Evolutionary conservation across 352 stramenopile species (phyloP).

Genomic region (Phytophthora citrophthora): DNA sequence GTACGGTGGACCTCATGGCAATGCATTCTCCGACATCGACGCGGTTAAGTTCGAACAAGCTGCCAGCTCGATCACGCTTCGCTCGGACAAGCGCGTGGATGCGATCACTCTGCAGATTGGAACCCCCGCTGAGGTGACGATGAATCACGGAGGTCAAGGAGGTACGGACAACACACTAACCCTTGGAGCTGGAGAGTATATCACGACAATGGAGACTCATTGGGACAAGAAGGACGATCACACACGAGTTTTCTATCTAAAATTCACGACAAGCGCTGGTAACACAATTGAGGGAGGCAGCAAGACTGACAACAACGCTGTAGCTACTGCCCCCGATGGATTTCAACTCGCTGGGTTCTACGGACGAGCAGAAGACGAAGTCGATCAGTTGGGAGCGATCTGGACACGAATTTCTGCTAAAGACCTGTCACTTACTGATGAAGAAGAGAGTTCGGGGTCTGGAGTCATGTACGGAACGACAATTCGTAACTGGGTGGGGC

Average conservation of each 20-base stretch:
- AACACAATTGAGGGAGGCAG: slow-evolving; percentile 31
- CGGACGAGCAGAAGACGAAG: slow-evolving; percentile 28
- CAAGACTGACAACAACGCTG: slow-evolving; percentile 21
- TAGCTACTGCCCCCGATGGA: slow-evolving; percentile 17
- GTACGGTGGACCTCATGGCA: slow-evolving; percentile 26
- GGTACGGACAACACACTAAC: slow-evolving; percentile 23
- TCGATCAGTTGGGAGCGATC: slow-evolving; percentile 34
- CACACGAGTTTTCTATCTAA: slow-evolving; percentile 31
- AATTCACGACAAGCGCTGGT: slow-evolving; percentile 25
- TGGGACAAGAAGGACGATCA: slow-evolving; percentile 33
- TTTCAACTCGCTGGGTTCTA: slow-evolving; percentile 31
- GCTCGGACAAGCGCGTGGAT: slow-evolving; percentile 24
- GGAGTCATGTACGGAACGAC: slow-evolving; percentile 21
- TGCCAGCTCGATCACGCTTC: slow-evolving; percentile 21
- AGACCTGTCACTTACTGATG: slow-evolving; percentile 17
- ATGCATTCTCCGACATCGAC: slow-evolving; percentile 30
- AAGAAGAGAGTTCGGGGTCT: slow-evolving; percentile 1
- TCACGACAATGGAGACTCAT: slow-evolving; percentile 32
- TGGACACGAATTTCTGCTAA: slow-evolving; percentile 31
- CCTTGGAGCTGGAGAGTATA: slow-evolving; percentile 24
- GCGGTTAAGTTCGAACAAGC: slow-evolving; percentile 24
- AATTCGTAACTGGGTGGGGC: slow-evolving; percentile 32
- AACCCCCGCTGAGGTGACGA: slow-evolving; percentile 16
- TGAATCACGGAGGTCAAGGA: slow-evolving; percentile 24
- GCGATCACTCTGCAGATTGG: slow-evolving; percentile 22